These are phyloP conservation scores for Pleurotus tuoliensis DNA, from an alignment of 768 basidiomycete species.

Conservation along the genomic window DNA sequence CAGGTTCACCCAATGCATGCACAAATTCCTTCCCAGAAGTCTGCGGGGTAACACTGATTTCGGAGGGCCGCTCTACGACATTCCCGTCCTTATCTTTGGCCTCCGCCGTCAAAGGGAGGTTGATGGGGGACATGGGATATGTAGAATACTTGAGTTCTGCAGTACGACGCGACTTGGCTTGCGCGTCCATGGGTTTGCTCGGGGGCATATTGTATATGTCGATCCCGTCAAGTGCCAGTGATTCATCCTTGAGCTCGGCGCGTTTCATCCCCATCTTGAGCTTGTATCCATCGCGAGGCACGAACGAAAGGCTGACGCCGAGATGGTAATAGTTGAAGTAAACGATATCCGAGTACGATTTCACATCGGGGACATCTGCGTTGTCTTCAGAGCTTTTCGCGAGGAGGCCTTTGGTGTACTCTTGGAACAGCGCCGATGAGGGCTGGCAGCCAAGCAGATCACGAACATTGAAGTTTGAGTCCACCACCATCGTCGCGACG, in stretches of 20 bases:
- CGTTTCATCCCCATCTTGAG: conserved; percentile 31
- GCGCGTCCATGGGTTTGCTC: conserved; percentile 22
- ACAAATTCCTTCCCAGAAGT: conserved; percentile 82
- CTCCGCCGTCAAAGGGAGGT: conserved; percentile 33
- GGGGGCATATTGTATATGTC: conserved; percentile 75
- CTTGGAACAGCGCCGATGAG: conserved; percentile 37
- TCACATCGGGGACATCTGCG: conserved; percentile 54
- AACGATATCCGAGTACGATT: conserved; percentile 75
- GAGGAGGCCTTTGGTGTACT: conserved; percentile 36
- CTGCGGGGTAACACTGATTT: conserved; percentile 38
- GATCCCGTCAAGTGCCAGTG: conserved; percentile 61
- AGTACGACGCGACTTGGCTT: conserved; percentile 33
- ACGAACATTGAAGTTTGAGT: conserved; percentile 11
- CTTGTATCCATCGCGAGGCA: conserved; percentile 62
- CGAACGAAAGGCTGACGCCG: conserved; percentile 79
- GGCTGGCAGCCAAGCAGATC: conserved; percentile 52
- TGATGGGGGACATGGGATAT: conserved; percentile 54
- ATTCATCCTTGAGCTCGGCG: conserved; percentile 45
- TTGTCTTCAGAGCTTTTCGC: background rate
- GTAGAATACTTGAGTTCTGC: conserved; percentile 54
- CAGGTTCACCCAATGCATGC: conserved; percentile 73
- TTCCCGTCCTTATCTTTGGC: conserved; percentile 35
- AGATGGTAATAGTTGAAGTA: conserved; percentile 83
- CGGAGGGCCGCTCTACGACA: conserved; percentile 27
- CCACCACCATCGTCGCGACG: conserved; percentile 4